Evolutionary conservation across 805 yeast genomes (phyloP).

Genomic region (Metschnikowia peoriensis): DNA sequence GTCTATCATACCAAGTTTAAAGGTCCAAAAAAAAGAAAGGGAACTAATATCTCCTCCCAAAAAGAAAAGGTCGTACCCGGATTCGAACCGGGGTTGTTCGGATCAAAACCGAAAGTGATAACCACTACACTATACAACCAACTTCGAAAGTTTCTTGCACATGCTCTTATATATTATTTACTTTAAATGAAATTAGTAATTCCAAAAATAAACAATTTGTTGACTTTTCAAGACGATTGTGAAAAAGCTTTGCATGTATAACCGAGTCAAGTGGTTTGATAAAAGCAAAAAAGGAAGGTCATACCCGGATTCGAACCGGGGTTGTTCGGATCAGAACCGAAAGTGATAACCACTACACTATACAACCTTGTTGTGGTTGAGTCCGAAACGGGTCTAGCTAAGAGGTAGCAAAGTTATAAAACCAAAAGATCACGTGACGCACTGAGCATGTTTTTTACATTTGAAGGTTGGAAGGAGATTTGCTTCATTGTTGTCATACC

Average conservation of each 20-base stretch:
- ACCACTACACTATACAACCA: constrained; percentile 72
- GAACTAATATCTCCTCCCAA: no score
- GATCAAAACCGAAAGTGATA: constrained; percentile 81
- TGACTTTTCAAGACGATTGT: background rate
- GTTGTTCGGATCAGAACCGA: constrained; percentile 80
- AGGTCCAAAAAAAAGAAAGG: background rate
- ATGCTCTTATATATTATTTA: background rate
- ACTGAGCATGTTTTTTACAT: no score
- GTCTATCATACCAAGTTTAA: no score
- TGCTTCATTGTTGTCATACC: no score
- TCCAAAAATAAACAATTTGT: background rate
- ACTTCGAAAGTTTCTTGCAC: background rate
- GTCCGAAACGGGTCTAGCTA: background rate
- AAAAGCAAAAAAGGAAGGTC: constrained; percentile 42
- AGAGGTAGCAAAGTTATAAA: no score
- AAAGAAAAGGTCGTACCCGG: constrained; percentile 64
- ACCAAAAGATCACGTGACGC: no score
- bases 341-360: constrained; percentile 82
- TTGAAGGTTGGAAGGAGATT: no score
- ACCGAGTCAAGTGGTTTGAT: background rate
- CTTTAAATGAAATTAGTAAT: background rate
- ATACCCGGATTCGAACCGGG: constrained; percentile 87
- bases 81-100: constrained; percentile 82
- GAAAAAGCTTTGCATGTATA: background rate
- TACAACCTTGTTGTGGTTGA: constrained; percentile 34